These are phyloP conservation scores for Hura crepitans DNA, from an alignment of 441 rosid genomes.

Conservation along the genomic window DNA sequence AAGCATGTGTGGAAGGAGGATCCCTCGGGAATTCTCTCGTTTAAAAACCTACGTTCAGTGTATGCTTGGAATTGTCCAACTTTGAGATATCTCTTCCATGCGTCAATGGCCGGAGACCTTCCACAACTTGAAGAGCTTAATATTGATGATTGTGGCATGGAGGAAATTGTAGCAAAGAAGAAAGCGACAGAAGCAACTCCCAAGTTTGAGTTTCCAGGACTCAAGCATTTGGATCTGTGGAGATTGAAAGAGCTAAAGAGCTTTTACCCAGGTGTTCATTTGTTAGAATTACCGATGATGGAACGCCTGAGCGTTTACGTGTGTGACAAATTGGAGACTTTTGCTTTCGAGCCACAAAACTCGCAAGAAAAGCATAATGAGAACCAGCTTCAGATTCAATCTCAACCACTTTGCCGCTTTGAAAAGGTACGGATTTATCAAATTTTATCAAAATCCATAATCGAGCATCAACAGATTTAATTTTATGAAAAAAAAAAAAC, in stretches of 20 bases:
- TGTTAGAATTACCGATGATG: constrained; percentile 9
- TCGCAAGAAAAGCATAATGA: not conserved
- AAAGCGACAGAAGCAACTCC: not conserved
- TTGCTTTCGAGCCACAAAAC: not conserved
- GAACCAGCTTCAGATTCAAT: not conserved
- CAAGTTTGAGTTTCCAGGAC: constrained; percentile 19
- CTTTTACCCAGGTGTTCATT: constrained; percentile 15
- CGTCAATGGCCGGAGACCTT: constrained; percentile 21
- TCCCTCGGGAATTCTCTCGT: constrained; percentile 19
- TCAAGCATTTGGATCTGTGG: not conserved
- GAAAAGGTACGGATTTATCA: no score
- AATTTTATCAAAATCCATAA: no score
- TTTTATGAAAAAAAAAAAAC: no score
- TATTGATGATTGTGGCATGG: constrained; percentile 16
- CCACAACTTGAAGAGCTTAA: constrained; percentile 15
- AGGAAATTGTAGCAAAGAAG: constrained; percentile 21
- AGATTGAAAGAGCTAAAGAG: not conserved
- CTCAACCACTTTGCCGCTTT: constrained; percentile 13
- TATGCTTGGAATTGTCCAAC: constrained; percentile 7
- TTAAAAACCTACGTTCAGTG: constrained; percentile 15
- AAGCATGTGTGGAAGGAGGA: constrained; percentile 29
- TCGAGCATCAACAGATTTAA: no score
- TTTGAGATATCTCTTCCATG: constrained; percentile 25
- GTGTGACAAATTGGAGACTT: constrained; percentile 4
- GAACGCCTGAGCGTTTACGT: not conserved